Percentiles rank a stretch among this genome's conserved stretches.
Evolutionary conservation across 2,329 filamentous ascomycete species (phyloP).

Genomic region (Epichloe gansuensis): DNA sequence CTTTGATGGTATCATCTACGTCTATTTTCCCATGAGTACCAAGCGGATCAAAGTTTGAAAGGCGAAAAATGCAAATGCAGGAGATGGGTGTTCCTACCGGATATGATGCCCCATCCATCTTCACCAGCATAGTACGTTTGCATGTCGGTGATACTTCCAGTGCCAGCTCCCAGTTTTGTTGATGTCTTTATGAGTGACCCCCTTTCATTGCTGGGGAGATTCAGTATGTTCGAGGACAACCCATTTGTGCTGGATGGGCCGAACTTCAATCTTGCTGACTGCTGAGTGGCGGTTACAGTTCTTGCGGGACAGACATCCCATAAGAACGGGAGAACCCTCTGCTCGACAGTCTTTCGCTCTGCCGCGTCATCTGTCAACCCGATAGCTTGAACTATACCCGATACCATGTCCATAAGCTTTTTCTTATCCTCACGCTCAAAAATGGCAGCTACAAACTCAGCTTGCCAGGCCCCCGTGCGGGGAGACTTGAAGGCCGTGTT

Average conservation of each 20-base stretch:
- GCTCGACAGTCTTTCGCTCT: slow-evolving; percentile 45
- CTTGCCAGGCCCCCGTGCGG: slow-evolving; percentile 49
- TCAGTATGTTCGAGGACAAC: slow-evolving; percentile 52
- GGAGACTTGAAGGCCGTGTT: slow-evolving; percentile 63
- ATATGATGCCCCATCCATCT: slow-evolving; percentile 75
- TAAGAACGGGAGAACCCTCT: slow-evolving; percentile 64
- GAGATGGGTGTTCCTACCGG: slow-evolving; percentile 31
- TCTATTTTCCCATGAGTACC: slow-evolving; percentile 34
- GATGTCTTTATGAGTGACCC: slow-evolving; percentile 33
- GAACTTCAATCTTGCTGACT: slow-evolving; percentile 36
- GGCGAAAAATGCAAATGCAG: neutral
- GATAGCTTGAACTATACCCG: slow-evolving; percentile 55
- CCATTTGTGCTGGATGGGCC: slow-evolving; percentile 62
- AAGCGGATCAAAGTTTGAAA: neutral
- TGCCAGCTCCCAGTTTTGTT: slow-evolving; percentile 37
- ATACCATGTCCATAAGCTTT: slow-evolving; percentile 54
- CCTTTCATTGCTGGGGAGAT: slow-evolving; percentile 32
- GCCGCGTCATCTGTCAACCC: slow-evolving; percentile 50
- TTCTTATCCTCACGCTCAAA: slow-evolving; percentile 61
- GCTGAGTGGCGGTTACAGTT: slow-evolving; percentile 51
- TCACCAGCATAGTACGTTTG: slow-evolving; percentile 62
- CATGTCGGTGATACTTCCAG: slow-evolving; percentile 46
- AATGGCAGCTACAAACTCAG: slow-evolving; percentile 71
- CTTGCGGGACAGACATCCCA: slow-evolving; percentile 62
- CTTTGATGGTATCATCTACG: slow-evolving; percentile 90